Evolutionary conservation across 371 early-diverging fungal species (phyloP), one percentile per base, ranked within the genome.

Genomic region (Mortierella sp.): DNA sequence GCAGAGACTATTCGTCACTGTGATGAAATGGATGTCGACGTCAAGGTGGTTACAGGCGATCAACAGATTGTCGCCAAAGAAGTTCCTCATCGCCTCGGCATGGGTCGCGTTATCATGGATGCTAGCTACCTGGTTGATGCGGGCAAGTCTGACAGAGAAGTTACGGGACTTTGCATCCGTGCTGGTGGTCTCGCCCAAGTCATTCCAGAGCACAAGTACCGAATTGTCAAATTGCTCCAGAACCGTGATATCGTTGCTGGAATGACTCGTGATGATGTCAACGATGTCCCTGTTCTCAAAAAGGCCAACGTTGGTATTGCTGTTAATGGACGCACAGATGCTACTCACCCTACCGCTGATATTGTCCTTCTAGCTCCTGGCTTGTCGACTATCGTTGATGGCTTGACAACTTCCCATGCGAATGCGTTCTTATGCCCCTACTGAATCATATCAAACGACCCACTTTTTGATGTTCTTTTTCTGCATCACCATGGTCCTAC

Each of bases 131-230:
- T 92, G 53, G 88, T 91, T 22, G 97, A 97, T 74, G 88, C 95
- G 24, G 91, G 90, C 68, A 88, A 92, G 52, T 85, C 93, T 32
- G 96, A 96, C 45, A 95, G 95, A 57, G 94, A 96, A 77, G 86
- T 94, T 16, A 73, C 74, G 1, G 73, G 70, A 63, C 74, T 70
- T 61, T 73, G 93, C 76, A 87, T 88, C 28, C 93, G 94, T 77
- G 94, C 95, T 11, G 97, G 97, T 84, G 97, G 97, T 43, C 97
- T 98, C 84, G 97, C 97, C 28, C 96, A 96, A 86, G 97, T 97
- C 50, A 94, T 93, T 81, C 97, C 98, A 32, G 98, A 98, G 86
- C 96, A 97, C 90, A 98, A 98, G 85, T 92, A 94, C 83, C 92
- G 94, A 73, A 95, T 99, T 28, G 97, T 99, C 3, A 92, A 94